These are phyloP conservation scores for Suillus spraguei DNA, from an alignment of 768 basidiomycete species.

Conservation along the genomic window DNA sequence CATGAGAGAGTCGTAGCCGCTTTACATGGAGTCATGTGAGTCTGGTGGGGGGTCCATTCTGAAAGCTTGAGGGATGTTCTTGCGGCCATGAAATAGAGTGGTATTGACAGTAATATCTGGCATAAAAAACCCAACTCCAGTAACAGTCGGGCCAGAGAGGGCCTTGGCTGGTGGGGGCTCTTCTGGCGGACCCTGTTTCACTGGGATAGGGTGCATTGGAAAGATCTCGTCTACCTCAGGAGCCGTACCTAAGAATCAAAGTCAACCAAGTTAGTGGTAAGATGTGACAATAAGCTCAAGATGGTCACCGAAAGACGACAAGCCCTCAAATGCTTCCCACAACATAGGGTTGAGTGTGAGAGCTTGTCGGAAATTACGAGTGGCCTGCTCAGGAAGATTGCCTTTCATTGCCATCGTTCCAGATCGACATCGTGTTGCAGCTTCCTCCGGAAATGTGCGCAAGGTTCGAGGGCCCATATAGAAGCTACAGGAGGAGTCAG, in stretches of 20 bases:
- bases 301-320: constrained; percentile 73
- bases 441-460: constrained; percentile 68
- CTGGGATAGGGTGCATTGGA: constrained; percentile 60
- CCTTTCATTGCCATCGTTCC: constrained; percentile 79
- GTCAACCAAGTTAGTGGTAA: constrained; percentile 21
- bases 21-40: constrained; percentile 69
- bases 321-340: constrained; percentile 92
- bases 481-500: constrained; percentile 47
- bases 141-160: constrained; percentile 50
- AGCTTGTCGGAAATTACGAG: constrained; percentile 68
- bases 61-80: constrained; percentile 55
- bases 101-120: constrained; percentile 62
- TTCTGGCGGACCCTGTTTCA: constrained; percentile 56
- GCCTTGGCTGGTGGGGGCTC: constrained; percentile 42
- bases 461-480: constrained; percentile 53
- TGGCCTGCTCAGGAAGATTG: constrained; percentile 76
- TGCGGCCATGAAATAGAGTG: constrained; percentile 60
- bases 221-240: constrained; percentile 76
- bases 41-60: constrained; percentile 54
- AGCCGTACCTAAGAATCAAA: constrained; percentile 52
- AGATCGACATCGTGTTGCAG: constrained; percentile 73
- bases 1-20: not conserved
- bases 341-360: constrained; percentile 74
- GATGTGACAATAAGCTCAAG: constrained; percentile 10
- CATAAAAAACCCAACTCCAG: constrained; percentile 76